Base-by-base conservation (phyloP, 306 rosid genomes). In the Ormosia semicastrata region DNA sequence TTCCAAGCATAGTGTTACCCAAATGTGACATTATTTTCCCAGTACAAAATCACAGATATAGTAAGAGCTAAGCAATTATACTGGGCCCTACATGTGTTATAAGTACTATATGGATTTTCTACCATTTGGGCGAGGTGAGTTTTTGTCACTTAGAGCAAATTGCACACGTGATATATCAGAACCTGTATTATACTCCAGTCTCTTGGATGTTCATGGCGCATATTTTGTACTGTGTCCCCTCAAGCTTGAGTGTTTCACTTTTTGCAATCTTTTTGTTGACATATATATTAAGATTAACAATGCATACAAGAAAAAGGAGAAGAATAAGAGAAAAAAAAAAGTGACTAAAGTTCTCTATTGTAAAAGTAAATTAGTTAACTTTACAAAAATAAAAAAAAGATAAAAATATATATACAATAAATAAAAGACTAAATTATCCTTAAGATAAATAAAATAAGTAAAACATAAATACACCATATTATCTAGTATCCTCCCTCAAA, bases 31-130 rank as follows among this genome's bases (percentile, higher is more conserved):
- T 71, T 80, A 75, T 86, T 83, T 78, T 75, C 17, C 11, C 81
- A 66, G 87, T 66, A 80, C 86, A 71, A 77, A 52, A 78, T 66
- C 83, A 64, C 83, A 76, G 40, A 81, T 76, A 71, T 66, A 75
- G 81, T 47, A 83, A 76, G 81, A 72, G 57, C 79, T 72, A 78
- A 50, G 77, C 76, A 66, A 81, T 74, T 76, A 43, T 53, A 44
- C 43, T 57, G 87, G 89, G 87, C 56, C 85, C 83, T 77, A 50
- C 24, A 34, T 79, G 66, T 46, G 41, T 66, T 72, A 73, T 37
- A 80, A 73, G 90, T 84, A 87, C 90, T 68, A n/a, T 52, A 72
- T 84, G 90, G 87, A 80, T 80, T 87, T 84, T 87, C 85, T 81
- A 76, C 86, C 79, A 49, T 66, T 80, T 76, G 83, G 81, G 67